Conservation (phyloP, 2,329 filamentous ascomycete genomes). For the Aspergillus neotritici region DNA sequence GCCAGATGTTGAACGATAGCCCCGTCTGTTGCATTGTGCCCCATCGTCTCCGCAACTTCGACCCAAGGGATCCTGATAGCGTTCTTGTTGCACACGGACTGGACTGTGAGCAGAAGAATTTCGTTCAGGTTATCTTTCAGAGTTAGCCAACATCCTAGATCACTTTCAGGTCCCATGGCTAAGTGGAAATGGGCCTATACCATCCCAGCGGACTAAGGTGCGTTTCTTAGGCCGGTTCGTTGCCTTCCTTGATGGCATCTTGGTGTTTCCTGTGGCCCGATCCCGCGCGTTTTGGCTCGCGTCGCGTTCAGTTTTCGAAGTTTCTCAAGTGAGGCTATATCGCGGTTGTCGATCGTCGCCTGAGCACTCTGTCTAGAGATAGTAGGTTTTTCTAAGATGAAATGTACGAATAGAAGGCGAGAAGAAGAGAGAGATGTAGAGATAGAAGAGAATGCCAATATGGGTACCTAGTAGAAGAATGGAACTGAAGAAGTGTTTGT, state of each 20-base stretch:
- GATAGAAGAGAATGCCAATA: too few relatives aligned
- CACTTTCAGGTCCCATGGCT: not conserved
- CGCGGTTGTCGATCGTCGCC: too few relatives aligned
- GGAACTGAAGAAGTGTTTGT: too few relatives aligned
- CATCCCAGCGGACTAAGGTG: slow-evolving; percentile 39
- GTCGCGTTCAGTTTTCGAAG: too few relatives aligned
- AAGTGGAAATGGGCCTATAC: slow-evolving; percentile 23
- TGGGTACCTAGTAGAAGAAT: too few relatives aligned
- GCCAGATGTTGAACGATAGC: slow-evolving; percentile 45
- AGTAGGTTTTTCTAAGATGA: too few relatives aligned
- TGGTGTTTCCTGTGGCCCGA: not conserved
- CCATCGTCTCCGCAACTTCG: slow-evolving; percentile 36
- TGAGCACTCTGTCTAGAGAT: too few relatives aligned
- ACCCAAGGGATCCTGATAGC: slow-evolving; percentile 41
- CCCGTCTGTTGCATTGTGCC: slow-evolving; percentile 37
- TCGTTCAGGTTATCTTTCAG: slow-evolving; percentile 39
- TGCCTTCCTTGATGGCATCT: slow-evolving; percentile 7
- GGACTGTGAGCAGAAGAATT: slow-evolving; percentile 38
- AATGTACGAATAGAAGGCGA: too few relatives aligned
- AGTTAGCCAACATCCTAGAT: slow-evolving; percentile 11
- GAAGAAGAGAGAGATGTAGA: too few relatives aligned
- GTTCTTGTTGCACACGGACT: slow-evolving; percentile 35
- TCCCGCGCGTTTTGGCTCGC: too few relatives aligned
- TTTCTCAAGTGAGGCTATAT: too few relatives aligned
- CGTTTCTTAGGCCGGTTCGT: slow-evolving; percentile 28